phyloP scores from a whole-genome alignment of 1,284 basidiomycete species.

The Mycena sp. region DNA sequence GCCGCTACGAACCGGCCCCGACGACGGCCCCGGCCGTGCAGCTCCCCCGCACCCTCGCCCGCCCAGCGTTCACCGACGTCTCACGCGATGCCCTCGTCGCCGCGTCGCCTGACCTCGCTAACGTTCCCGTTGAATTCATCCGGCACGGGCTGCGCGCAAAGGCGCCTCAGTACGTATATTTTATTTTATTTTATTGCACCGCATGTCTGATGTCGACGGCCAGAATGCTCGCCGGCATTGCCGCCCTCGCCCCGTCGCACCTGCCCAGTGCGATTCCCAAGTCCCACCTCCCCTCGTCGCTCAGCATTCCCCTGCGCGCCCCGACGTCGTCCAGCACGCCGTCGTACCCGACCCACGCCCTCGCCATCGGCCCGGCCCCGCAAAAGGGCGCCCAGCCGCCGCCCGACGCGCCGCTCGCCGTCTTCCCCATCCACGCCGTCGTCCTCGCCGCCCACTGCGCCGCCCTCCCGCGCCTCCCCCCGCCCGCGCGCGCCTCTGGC shows the following conservation, averaged over 20 bases:
- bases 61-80: constrained; percentile 63
- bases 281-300: constrained; percentile 56
- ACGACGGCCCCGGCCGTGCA: constrained; percentile 50
- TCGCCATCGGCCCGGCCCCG: constrained; percentile 62
- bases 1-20: no score
- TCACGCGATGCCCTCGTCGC: constrained; percentile 60
- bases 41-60: constrained; percentile 65
- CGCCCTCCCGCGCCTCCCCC: not conserved
- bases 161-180: constrained; percentile 58
- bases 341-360: constrained; percentile 63
- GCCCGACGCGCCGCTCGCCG: constrained; percentile 41
- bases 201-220: no score
- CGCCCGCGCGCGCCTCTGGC: not conserved
- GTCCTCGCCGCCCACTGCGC: constrained; percentile 16
- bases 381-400: constrained; percentile 43
- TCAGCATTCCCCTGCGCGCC: constrained; percentile 55
- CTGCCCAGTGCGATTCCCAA: constrained; percentile 57
- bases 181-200: no score
- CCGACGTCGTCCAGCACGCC: constrained; percentile 35
- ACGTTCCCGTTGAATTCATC: constrained; percentile 69
- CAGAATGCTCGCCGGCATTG: constrained; percentile 62
- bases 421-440: constrained; percentile 17
- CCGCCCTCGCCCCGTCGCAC: constrained; percentile 57
- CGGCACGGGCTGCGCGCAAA: constrained; percentile 60
- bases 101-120: constrained; percentile 63